phyloP scores from a whole-genome alignment of 2,329 filamentous ascomycete genomes.

The Blumeria hordei region DNA sequence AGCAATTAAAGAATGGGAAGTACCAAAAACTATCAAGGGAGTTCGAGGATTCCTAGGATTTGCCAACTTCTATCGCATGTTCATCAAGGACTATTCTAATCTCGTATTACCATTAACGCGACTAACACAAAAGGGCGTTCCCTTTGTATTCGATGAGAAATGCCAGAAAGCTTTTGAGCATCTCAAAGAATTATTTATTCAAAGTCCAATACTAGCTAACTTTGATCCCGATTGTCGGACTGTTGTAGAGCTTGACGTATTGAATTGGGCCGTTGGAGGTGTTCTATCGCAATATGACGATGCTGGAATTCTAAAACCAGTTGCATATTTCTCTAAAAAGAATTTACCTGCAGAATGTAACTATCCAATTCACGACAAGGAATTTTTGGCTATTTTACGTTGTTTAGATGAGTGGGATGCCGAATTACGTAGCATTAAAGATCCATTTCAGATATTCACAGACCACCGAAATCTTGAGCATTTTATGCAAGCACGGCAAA shows the following conservation, averaged over 20 bases:
- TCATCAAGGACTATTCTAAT: too few species aligned
- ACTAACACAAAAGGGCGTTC: too few species aligned
- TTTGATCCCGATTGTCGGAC: background rate
- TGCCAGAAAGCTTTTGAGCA: too few species aligned
- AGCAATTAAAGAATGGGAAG: too few species aligned
- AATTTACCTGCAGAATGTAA: background rate
- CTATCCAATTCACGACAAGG: background rate
- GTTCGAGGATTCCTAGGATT: too few species aligned
- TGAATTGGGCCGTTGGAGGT: background rate
- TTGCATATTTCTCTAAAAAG: too few species aligned
- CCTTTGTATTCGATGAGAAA: too few species aligned
- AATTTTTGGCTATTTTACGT: background rate
- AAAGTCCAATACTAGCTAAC: background rate
- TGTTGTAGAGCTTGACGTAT: background rate
- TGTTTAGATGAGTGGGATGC: background rate
- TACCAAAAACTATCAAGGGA: too few species aligned
- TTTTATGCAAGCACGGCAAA: background rate
- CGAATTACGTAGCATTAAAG: background rate
- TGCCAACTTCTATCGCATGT: too few species aligned
- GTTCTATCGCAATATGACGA: background rate
- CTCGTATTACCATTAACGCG: too few species aligned
- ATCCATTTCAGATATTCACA: background rate
- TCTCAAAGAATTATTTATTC: background rate
- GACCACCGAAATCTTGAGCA: background rate
- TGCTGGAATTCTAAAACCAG: background rate